These are phyloP conservation scores for Geranium incanum DNA, from an alignment of 441 rosid genomes.

Conservation along the genomic window DNA sequence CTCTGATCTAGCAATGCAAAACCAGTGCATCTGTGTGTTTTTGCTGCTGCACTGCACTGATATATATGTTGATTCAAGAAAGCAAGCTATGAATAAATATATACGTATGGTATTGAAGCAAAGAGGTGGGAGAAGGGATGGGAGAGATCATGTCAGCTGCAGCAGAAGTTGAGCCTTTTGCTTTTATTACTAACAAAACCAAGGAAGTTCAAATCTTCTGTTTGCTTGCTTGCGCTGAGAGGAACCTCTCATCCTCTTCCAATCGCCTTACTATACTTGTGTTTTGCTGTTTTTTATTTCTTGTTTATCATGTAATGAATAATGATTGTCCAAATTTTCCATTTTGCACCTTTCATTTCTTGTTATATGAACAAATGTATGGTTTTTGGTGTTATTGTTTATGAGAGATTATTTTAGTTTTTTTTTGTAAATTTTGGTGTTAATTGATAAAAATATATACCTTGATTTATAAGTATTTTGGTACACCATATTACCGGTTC, in stretches of 20 bases:
- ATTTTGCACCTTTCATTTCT: no score
- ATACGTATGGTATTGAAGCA: no score
- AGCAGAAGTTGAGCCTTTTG: neutral
- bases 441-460: no score
- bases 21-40: neutral
- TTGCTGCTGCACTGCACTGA: neutral
- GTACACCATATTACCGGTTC: no score
- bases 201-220: neutral
- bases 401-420: no score
- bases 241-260: slow-evolving; percentile 7
- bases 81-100: no score
- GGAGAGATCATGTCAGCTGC: slow-evolving; percentile 10
- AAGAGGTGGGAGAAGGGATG: neutral
- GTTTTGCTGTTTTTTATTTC: neutral
- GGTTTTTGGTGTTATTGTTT: no score
- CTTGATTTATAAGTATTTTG: no score
- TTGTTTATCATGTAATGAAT: neutral
- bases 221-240: slow-evolving; percentile 3
- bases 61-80: no score
- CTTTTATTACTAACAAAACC: neutral
- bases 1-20: neutral
- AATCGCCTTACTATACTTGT: neutral
- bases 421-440: no score
- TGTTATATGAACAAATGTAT: no score
- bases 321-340: no score